These are phyloP conservation scores for Lipomyces starkeyi DNA, from an alignment of 805 yeast genomes.

Conservation along the genomic window DNA sequence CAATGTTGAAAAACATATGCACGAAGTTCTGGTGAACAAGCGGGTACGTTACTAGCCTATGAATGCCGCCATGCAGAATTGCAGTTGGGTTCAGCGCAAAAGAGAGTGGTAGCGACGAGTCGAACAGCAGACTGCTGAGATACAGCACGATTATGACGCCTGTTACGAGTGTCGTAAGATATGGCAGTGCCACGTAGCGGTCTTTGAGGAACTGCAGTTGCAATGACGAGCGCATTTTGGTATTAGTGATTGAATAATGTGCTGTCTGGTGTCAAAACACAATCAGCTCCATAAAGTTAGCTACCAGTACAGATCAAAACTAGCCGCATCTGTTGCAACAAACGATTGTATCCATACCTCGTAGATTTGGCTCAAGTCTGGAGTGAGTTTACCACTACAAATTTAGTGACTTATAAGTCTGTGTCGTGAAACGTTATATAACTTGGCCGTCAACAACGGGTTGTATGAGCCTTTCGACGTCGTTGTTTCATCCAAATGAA, in stretches of 20 bases:
- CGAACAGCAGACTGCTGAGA: slow-evolving; percentile 3
- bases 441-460: neutral
- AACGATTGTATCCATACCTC: neutral
- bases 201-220: slow-evolving; percentile 27
- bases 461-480: too few species aligned
- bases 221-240: slow-evolving; percentile 12
- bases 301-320: neutral
- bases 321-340: neutral
- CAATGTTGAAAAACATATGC: slow-evolving; percentile 34
- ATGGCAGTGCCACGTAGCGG: slow-evolving; percentile 30
- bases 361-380: neutral
- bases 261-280: neutral
- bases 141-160: slow-evolving; percentile 11
- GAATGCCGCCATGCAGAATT: slow-evolving; percentile 30
- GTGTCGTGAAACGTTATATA: neutral
- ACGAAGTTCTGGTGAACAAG: slow-evolving; percentile 33
- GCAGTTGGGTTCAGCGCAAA: slow-evolving; percentile 22
- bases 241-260: neutral
- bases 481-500: neutral
- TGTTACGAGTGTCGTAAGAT: slow-evolving; percentile 21
- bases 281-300: neutral
- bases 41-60: slow-evolving; percentile 37
- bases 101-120: slow-evolving; percentile 8
- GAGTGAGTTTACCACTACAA: neutral
- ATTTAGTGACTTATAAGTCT: too few species aligned